Conservation (phyloP, 345 rosid genomes). For the Nephelium lappaceum region DNA sequence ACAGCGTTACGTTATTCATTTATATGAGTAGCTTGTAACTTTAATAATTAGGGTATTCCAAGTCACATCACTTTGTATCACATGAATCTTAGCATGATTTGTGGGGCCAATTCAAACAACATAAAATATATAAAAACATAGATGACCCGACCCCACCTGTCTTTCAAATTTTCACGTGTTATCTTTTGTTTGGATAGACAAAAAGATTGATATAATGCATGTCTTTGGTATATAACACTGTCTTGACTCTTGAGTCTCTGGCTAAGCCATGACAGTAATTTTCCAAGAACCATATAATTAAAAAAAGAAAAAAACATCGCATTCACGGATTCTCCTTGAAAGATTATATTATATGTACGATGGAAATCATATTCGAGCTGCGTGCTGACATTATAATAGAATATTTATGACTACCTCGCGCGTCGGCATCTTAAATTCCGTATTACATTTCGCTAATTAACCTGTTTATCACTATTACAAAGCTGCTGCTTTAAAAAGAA, state of each 20-base stretch:
- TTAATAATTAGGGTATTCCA: neutral
- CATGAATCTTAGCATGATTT: slow-evolving; percentile 10
- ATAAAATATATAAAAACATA: neutral
- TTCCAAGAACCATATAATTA: neutral
- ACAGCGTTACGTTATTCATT: neutral
- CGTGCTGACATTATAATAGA: neutral
- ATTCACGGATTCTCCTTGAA: neutral
- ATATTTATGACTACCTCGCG: neutral
- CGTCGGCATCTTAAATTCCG: neutral
- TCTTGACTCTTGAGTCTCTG: neutral
- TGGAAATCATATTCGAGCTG: neutral
- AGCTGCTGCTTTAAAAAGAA: neutral
- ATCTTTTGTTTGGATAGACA: neutral
- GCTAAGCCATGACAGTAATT: neutral
- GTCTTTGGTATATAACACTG: too few relatives aligned
- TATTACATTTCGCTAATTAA: neutral
- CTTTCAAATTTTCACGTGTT: neutral
- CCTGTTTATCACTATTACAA: too few relatives aligned
- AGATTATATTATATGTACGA: neutral
- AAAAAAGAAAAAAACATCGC: neutral
- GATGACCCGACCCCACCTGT: slow-evolving; percentile 2
- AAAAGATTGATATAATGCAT: neutral
- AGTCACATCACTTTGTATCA: neutral
- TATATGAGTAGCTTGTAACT: too few relatives aligned
- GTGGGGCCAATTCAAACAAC: neutral